Evolutionary conservation across 768 basidiomycete species (phyloP), one percentile per base, ranked within the genome.

Genomic region (Crepidotus variabilis): DNA sequence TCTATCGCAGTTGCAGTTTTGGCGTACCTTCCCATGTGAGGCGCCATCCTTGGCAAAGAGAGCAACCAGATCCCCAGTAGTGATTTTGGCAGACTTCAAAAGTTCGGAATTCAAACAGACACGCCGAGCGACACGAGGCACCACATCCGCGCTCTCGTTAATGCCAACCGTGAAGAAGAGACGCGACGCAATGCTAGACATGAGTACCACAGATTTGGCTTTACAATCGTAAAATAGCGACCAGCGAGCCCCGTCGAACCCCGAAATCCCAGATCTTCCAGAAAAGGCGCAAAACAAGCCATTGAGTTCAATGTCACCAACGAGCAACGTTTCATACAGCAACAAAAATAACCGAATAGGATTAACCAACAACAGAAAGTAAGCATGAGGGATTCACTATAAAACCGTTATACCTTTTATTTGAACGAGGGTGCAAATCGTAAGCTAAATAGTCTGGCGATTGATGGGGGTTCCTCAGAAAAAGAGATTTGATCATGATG

Each of bases 21-120:
- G 35, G 22, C 57, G 35, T 49, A 51, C 28, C 32, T 54, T 58
- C 35, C 47, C 34, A 21, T 36, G 47, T 36, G 33, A 70, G 48
- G 62, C 61, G 67, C 61, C 69, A 67, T 76, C 73, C 50, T 62
- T 70, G 24, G 69, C 71, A 49, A 75, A 73, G 67, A 92, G 64
- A 59, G 78, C 82, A 52, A 91, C 70, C 32, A 86, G 72, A 67
- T 92, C 90, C 14, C 88, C 88, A 35, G 90, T 87, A 53, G 75
- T 81, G 8, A 87, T 64, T 70, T 82, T 89, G 32, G 79, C 67
- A 22, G 75, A 64, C 67, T 86, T 90, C 51, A 91, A 66, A 45
- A 75, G 65, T 49, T 89, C 87, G 53, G 79, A 71, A 65, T 86
- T 83, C 61, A 90, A 68, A 65, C 84, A 71, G 67, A 92, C 68